phyloP scores from a whole-genome alignment of 2,329 filamentous ascomycete genomes.

The Septoria linicola region DNA sequence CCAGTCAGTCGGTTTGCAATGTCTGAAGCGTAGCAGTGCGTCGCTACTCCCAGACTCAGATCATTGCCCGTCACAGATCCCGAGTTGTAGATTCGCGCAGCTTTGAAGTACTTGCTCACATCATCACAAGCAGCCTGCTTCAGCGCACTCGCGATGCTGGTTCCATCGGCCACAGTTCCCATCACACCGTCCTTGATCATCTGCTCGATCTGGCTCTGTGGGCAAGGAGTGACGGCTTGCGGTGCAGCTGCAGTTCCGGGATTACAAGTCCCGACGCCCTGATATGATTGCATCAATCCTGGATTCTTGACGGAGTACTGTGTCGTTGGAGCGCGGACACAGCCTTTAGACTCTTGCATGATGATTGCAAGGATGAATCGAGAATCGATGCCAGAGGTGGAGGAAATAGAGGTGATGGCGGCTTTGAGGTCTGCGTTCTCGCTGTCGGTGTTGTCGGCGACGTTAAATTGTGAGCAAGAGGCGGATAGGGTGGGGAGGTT shows the following conservation, averaged over 20 bases:
- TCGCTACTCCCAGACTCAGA: conserved; percentile 49
- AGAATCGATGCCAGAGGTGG: conserved; percentile 38
- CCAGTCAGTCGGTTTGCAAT: conserved; percentile 52
- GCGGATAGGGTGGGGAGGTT: conserved; percentile 40
- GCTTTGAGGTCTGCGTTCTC: conserved; percentile 43
- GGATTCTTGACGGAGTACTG: conserved; percentile 46
- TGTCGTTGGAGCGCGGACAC: conserved; percentile 48
- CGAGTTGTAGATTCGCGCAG: conserved; percentile 53
- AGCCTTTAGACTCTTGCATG: conserved; percentile 51
- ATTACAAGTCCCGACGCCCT: conserved; percentile 44
- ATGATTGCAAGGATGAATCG: conserved; percentile 48
- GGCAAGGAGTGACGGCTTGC: conserved; percentile 42
- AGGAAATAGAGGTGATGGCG: conserved; percentile 39
- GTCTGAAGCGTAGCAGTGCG: conserved; percentile 56
- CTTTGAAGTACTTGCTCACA: conserved; percentile 49
- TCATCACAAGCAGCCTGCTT: conserved; percentile 35
- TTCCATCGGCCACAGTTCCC: conserved; percentile 45
- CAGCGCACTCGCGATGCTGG: conserved; percentile 45
- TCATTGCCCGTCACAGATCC: conserved; percentile 40
- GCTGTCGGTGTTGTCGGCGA: conserved; percentile 40
- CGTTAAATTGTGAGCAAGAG: conserved; percentile 41
- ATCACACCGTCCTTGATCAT: conserved; percentile 48
- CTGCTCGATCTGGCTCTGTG: conserved; percentile 38
- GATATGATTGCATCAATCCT: conserved; percentile 49
- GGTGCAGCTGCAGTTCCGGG: conserved; percentile 18